Base-by-base conservation (phyloP, 768 basidiomycete species). In the Leucocoprinus birnbaumii region DNA sequence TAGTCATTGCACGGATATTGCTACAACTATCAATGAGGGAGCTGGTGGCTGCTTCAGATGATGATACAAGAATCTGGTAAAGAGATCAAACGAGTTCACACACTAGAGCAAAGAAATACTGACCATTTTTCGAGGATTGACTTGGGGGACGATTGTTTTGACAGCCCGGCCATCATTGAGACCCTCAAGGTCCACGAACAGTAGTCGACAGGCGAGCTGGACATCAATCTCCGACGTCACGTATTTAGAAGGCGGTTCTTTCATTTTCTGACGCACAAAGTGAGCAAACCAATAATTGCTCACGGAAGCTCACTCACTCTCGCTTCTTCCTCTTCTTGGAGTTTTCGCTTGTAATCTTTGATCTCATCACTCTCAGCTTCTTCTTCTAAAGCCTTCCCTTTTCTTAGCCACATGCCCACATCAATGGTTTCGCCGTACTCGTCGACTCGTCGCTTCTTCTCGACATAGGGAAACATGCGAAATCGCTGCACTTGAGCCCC, bases 381-480 rank as follows among this genome's bases (percentile, higher is more conserved):
- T 62, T 96, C 90, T 69, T 96, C 94, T 45, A 97, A 81, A 41
- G 89, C 85, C 71, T 89, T 91, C 0, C 94, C 91, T 65, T 92
- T 91, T 58, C 93, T 78, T 56, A 98, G 68, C 97, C 97, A 99
- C 83, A 93, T 89, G 2, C 89, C 94, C 5, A 98, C 89, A 68
- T 98, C 97, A 49, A 98, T 77, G 9, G 86, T 89, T 75, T 99
- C 97, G 8, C 97, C 97, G 66, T 92, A 99, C 61, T 91, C 91
- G 65, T 99, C 97, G 19, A 98, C 91, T 60, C 90, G 80, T 60
- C 93, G 76, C 65, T 89, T 91, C 71, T 91, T 88, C 72, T 98
- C 96, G 25, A 96, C 84, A 60, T 93, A 94, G 0, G 97, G 97
- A 72, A 98, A 98, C 94, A 98, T 98, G 59, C 96, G 80, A 68